These are phyloP conservation scores for Fusarium siculi DNA, from an alignment of 2,329 filamentous ascomycete genomes.

Conservation along the genomic window DNA sequence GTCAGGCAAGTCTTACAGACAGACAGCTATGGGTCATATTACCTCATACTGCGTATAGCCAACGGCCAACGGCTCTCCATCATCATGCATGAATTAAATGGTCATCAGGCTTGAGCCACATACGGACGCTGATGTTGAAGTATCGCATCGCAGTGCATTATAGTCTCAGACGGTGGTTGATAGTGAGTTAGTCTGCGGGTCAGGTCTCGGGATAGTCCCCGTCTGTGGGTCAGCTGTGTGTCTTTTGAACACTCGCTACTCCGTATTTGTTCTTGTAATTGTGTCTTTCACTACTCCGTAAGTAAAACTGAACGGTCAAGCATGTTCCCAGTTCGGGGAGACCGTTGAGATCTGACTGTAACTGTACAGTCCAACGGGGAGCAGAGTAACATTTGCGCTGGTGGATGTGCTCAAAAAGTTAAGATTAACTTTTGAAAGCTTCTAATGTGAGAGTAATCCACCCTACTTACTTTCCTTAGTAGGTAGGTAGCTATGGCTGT, in stretches of 20 bases:
- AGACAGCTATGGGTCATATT: not conserved
- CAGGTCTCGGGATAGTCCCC: conserved; percentile 16
- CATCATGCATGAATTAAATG: conserved; percentile 11
- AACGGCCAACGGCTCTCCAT: conserved; percentile 2
- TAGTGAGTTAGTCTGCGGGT: not conserved
- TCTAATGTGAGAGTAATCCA: not conserved
- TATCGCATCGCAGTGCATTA: not conserved
- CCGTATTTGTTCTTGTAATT: not conserved
- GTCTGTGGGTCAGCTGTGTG: conserved; percentile 1
- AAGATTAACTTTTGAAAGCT: not conserved
- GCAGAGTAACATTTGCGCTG: not conserved
- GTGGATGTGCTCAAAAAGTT: not conserved
- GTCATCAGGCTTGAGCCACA: not conserved
- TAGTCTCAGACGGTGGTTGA: not conserved
- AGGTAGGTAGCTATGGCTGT: not conserved
- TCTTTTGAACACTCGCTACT: not conserved
- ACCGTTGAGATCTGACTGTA: conserved; percentile 21
- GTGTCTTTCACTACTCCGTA: conserved; percentile 3
- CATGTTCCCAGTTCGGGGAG: conserved; percentile 12
- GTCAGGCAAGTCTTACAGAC: not conserved
- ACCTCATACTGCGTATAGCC: not conserved
- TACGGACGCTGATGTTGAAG: not conserved
- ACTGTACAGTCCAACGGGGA: conserved; percentile 13
- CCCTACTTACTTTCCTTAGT: not conserved
- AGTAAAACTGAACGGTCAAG: not conserved